Evolutionary conservation across 2,329 filamentous ascomycete species (phyloP), one percentile per base, ranked within the genome.

Genomic region (Tolypocladium ovalisporum): DNA sequence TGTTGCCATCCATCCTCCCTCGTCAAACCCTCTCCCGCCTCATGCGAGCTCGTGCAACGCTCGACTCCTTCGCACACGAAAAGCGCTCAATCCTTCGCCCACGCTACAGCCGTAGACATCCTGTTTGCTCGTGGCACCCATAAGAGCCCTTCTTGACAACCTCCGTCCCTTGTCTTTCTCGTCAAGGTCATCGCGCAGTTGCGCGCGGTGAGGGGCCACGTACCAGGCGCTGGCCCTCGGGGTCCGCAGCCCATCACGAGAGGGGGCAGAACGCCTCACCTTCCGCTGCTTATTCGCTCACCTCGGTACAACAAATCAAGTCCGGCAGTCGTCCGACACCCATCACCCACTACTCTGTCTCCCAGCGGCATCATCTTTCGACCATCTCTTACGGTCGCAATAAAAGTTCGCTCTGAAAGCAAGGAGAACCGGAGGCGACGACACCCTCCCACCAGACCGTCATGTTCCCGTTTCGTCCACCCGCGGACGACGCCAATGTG

Each of bases 401-500:
- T 4, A 35, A 19, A 15, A 29, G 4, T 10, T n/a, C n/a, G n/a
- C n/a, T n/a, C n/a, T n/a, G n/a, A n/a, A n/a, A n/a, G n/a, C n/a
- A n/a, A n/a, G n/a, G n/a, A n/a, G n/a, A 5, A 6, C 6, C 1
- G 12, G 8, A 4, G 15, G 22, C 29, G 24, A 15, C 42, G 55
- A 37, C 37, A 4, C n/a, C 47, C 32, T 35, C 15, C 24, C n/a
- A 15, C 39, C 19, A 34, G 2, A 27, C 24, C 57, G 49, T 37
- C 56, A 74, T 74, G 72, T 72, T 73, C 58, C 66, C 68, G 17
- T 72, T 67, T 59, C 66, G 62, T 54, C 62, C 63, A 44, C 62
- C 63, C 51, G 65, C 66, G 54, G 71, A 74, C 40, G 72, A 74
- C 54, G 63, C 66, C 59, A 66, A 63, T 58, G 64, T 72, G 58